These are phyloP conservation scores for Wickerhamiella sorbophila DNA, from an alignment of 805 yeast genomes.

Conservation along the genomic window DNA sequence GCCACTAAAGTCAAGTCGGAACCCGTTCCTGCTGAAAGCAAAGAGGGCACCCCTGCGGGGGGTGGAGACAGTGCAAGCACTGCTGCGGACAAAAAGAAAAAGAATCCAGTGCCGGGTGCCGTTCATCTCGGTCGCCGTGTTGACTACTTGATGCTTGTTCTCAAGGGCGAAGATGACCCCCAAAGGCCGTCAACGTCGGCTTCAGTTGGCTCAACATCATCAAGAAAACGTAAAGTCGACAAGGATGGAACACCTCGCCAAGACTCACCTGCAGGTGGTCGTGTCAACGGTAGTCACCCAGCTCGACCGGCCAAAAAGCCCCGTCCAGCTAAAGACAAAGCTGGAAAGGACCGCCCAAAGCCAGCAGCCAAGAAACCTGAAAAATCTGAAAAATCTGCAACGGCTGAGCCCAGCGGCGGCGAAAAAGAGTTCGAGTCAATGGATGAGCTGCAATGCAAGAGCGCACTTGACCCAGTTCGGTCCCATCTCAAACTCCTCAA, in stretches of 20 bases:
- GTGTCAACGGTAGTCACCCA: constrained; percentile 4
- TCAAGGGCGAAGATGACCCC: constrained; percentile 40
- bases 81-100: constrained; percentile 6
- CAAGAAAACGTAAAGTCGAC: constrained; percentile 10
- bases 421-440: constrained; percentile 53
- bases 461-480: constrained; percentile 48
- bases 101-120: constrained; percentile 52
- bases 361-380: constrained; percentile 14
- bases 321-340: constrained; percentile 5
- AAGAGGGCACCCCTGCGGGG: constrained; percentile 3
- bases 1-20: constrained; percentile 11
- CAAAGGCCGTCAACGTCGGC: background rate
- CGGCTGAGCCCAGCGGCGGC: constrained; percentile 13
- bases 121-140: constrained; percentile 86
- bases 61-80: constrained; percentile 5
- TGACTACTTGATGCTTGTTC: constrained; percentile 63
- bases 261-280: constrained; percentile 2
- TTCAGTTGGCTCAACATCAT: background rate
- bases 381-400: constrained; percentile 6
- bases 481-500: constrained; percentile 51
- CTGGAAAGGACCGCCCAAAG: constrained; percentile 6
- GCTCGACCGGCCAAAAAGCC: constrained; percentile 10
- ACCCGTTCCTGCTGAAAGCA: background rate
- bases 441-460: constrained; percentile 61
- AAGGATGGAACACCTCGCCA: constrained; percentile 16